These are phyloP conservation scores for Salix suchowensis DNA, from an alignment of 345 rosid species.

Conservation along the genomic window DNA sequence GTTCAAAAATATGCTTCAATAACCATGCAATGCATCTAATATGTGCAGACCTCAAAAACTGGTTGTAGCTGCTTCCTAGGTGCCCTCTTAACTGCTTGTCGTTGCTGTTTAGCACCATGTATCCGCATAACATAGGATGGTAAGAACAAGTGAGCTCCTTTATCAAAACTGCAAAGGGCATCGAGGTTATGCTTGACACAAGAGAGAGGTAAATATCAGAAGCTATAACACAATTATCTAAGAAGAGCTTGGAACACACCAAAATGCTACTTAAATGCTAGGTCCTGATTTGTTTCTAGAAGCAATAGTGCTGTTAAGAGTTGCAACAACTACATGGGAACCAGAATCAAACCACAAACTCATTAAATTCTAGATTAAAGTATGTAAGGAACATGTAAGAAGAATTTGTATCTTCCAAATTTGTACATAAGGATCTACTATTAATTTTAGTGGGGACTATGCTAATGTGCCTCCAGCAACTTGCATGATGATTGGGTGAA, in stretches of 20 bases:
- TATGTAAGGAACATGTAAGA: neutral
- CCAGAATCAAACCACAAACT: neutral
- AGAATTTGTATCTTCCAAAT: neutral
- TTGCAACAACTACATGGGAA: neutral
- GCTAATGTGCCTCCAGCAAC: neutral
- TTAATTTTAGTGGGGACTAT: neutral
- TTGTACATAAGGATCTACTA: neutral
- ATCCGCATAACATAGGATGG: conserved; percentile 86
- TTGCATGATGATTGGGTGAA: too few species aligned
- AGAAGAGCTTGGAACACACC: neutral
- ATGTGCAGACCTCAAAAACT: conserved; percentile 68
- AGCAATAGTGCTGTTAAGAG: neutral
- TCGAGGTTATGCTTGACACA: conserved; percentile 7
- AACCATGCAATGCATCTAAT: conserved; percentile 6
- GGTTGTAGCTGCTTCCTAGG: conserved; percentile 62
- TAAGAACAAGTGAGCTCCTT: conserved; percentile 80
- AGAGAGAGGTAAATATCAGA: neutral
- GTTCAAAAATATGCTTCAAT: neutral
- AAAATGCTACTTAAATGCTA: neutral
- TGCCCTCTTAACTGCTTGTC: conserved; percentile 62
- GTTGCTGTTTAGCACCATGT: conserved; percentile 82
- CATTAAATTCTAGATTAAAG: neutral
- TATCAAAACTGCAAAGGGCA: conserved; percentile 61
- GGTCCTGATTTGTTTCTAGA: neutral
- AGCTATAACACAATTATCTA: neutral